phyloP scores from a whole-genome alignment of 257 asterid species.

The Nicotiana tomentosiformis region DNA sequence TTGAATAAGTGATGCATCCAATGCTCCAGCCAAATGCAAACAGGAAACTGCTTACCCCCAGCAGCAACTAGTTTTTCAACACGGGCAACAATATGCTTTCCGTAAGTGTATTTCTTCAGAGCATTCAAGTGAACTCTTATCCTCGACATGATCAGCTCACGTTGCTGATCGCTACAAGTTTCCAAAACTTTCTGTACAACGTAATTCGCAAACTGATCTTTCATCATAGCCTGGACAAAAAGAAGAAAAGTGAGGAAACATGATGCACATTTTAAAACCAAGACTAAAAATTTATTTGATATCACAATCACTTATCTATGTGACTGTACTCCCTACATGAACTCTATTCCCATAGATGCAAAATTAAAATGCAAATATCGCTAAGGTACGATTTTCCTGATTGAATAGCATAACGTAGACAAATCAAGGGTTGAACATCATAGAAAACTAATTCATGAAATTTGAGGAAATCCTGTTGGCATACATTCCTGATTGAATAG shows the following conservation, averaged over 20 bases:
- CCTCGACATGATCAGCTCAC: constrained; percentile 38
- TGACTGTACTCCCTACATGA: background rate
- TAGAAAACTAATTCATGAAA: background rate
- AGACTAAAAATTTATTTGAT: background rate
- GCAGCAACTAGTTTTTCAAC: constrained; percentile 50
- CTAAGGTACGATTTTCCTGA: background rate
- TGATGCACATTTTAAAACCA: background rate
- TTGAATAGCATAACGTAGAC: background rate
- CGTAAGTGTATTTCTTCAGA: constrained; percentile 39
- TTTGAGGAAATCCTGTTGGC: background rate
- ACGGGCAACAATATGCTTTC: constrained; percentile 45
- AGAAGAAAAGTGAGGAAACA: background rate
- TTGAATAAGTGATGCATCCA: background rate
- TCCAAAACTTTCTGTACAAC: constrained; percentile 48
- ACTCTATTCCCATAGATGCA: background rate
- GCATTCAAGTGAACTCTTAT: constrained; percentile 43
- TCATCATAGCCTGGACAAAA: constrained; percentile 33
- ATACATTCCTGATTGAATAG: background rate
- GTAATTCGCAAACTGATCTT: constrained; percentile 46
- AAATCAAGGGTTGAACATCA: background rate
- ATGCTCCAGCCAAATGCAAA: background rate
- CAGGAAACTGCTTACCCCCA: constrained; percentile 24
- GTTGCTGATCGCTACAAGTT: constrained; percentile 42
- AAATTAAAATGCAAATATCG: background rate
- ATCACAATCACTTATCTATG: background rate